phyloP scores from a whole-genome alignment of 2,329 filamentous ascomycete species.

The Diaporthe amygdali region DNA sequence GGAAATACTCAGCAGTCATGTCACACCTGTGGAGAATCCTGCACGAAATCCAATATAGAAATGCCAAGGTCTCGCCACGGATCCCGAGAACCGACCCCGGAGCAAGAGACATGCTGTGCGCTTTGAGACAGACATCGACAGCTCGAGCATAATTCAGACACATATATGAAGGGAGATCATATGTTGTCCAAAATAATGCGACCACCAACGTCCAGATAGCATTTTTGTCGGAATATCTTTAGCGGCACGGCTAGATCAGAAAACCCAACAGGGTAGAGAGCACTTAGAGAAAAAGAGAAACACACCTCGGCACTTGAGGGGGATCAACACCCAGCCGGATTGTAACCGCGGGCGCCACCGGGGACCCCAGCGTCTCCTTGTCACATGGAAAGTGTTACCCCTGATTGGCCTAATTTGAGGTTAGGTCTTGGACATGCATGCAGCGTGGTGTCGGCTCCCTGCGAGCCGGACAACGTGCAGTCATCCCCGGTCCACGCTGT shows the following conservation, averaged over 20 bases:
- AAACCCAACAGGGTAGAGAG: not conserved
- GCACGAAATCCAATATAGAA: conserved; percentile 14
- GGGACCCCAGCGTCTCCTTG: not conserved
- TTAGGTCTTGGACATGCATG: conserved; percentile 16
- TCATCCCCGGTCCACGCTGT: not conserved
- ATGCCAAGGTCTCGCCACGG: conserved; percentile 12
- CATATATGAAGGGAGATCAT: not conserved
- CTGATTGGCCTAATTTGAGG: conserved; percentile 12
- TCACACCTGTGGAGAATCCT: conserved; percentile 1
- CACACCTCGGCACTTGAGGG: not conserved
- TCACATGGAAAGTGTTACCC: conserved; percentile 9
- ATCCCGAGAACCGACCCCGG: conserved; percentile 5
- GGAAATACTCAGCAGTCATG: not conserved
- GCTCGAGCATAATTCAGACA: too few relatives aligned
- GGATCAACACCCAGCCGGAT: not conserved
- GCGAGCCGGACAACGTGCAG: conserved; percentile 7
- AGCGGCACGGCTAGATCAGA: not conserved
- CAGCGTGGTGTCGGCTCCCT: conserved; percentile 1
- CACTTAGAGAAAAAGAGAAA: not conserved
- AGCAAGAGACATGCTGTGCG: not conserved
- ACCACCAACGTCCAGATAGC: not conserved
- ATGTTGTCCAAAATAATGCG: not conserved
- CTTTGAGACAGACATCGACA: too few relatives aligned
- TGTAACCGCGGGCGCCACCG: not conserved
- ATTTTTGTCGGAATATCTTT: not conserved